These are phyloP conservation scores for Chalciporus piperatus DNA, from an alignment of 768 basidiomycete species.

Conservation along the genomic window DNA sequence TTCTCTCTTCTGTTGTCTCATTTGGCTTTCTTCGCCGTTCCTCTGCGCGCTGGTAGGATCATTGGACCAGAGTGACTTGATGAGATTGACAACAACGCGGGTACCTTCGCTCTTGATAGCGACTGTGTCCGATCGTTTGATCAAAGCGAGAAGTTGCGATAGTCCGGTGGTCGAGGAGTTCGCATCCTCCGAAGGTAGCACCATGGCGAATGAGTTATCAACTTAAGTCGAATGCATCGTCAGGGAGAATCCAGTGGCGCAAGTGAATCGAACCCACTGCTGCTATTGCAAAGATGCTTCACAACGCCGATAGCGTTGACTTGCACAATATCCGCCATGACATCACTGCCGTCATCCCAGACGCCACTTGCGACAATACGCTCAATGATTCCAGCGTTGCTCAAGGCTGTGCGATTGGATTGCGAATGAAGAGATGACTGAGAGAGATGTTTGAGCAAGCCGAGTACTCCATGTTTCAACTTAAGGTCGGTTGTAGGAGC, in stretches of 20 bases:
- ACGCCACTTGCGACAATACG: conserved; percentile 59
- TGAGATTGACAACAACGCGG: conserved; percentile 81
- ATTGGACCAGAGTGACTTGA: conserved; percentile 72
- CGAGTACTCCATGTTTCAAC: conserved; percentile 85
- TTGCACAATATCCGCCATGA: conserved; percentile 83
- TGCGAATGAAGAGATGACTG: conserved; percentile 60
- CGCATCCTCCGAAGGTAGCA: conserved; percentile 41
- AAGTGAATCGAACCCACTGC: conserved; percentile 45
- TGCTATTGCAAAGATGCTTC: conserved; percentile 83
- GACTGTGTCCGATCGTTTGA: conserved; percentile 75
- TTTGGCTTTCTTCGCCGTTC: conserved; percentile 34
- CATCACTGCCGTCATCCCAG: conserved; percentile 71
- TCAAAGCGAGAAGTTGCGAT: conserved; percentile 68
- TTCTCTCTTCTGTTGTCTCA: conserved; percentile 49
- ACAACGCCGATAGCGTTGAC: conserved; percentile 82
- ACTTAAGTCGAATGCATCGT: conserved; percentile 26
- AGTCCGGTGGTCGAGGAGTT: conserved; percentile 47
- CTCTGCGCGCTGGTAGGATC: conserved; percentile 34
- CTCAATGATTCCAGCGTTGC: conserved; percentile 60
- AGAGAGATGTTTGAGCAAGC: conserved; percentile 83
- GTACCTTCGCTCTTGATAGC: conserved; percentile 88
- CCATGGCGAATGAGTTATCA: conserved; percentile 48
- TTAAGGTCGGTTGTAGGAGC: conserved; percentile 64
- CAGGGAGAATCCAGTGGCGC: conserved; percentile 26
- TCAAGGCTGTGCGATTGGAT: conserved; percentile 57